phyloP scores from a whole-genome alignment of 2,329 filamentous ascomycete species.

The Lachnellula arida region DNA sequence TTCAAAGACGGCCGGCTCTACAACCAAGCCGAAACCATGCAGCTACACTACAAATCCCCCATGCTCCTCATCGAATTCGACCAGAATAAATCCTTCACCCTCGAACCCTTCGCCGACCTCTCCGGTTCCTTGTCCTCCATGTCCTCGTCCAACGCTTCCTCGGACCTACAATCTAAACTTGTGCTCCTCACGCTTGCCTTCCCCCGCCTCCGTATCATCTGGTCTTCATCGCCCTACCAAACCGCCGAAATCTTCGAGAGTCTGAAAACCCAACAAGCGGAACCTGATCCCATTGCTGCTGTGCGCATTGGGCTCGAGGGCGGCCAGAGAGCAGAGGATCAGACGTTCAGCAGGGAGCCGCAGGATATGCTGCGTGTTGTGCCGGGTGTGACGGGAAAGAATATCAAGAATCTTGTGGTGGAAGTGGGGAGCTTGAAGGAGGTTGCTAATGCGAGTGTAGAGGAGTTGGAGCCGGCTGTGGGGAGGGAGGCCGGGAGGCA shows the following conservation, averaged over 20 bases:
- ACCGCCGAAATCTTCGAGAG: conserved; percentile 96
- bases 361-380: conserved; percentile 87
- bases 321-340: conserved; percentile 56
- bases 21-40: conserved; percentile 90
- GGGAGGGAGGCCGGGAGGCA: conserved; percentile 72
- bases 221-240: conserved; percentile 89
- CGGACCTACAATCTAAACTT: conserved; percentile 85
- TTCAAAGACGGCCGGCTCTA: conserved; percentile 90
- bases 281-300: conserved; percentile 85
- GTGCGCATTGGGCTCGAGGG: conserved; percentile 75
- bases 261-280: conserved; percentile 81
- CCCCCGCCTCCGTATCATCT: conserved; percentile 83
- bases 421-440: conserved; percentile 73
- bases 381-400: conserved; percentile 78
- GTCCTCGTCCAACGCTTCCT: conserved; percentile 54
- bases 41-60: conserved; percentile 81
- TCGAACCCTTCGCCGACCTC: conserved; percentile 73
- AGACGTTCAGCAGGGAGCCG: conserved; percentile 76
- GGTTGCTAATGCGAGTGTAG: conserved; percentile 78
- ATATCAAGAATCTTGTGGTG: conserved; percentile 66
- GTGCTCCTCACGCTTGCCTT: conserved; percentile 91
- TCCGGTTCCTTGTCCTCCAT: conserved; percentile 58
- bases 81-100: conserved; percentile 92
- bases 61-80: conserved; percentile 98
- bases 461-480: conserved; percentile 68